Evolutionary conservation across 2,329 filamentous ascomycete species (phyloP), one percentile per base, ranked within the genome.

Genomic region (Aspergillus sp.): DNA sequence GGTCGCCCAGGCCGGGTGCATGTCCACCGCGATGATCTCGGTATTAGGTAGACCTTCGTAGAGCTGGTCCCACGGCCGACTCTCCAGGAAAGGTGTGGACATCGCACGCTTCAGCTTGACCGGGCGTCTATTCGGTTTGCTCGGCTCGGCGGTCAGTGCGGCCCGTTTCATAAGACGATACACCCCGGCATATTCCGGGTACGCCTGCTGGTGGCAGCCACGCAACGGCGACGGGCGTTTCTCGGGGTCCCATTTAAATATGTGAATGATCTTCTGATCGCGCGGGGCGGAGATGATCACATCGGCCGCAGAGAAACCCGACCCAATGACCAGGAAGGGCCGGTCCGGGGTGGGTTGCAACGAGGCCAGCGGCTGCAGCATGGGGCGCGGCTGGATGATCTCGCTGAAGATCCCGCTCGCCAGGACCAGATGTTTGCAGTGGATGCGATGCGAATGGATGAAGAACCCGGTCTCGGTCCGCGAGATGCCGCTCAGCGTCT

Each of bases 281-380:
- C 71, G 64, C 23, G 76, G 71, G 17, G 78, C 73, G 5, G 81
- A 83, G 36, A 84, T 79, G 46, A 85, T 84, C 3, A 80, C 72
- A 67, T 86, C 83, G 21, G 83, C 83, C 2, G 83, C 83, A 2
- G 81, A 83, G 65, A 85, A 86, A 0, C 83, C 83, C 7, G 82
- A 85, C 5, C 83, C 83, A 45, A 86, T 73, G 5, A 85, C 78
- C 3, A 86, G 72, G 1, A 84, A 62, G 0, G 81, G 79, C 3
- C 62, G 58, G 4, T 57, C 25, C 2, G 64, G 52, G 52, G 58
- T 49, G 59, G 66, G 40, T 13, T 61, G 59, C 2, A 73, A 63
- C 23, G 62, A 45, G 6, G 75, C 58, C 6, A 85, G 59, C 1
- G 81, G 79, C 14, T 71, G 64, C 3, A 84, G 71, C 9, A 79